phyloP scores from a whole-genome alignment of 495 filamentous ascomycete genomes.

The Talaromyces stipitatus region DNA sequence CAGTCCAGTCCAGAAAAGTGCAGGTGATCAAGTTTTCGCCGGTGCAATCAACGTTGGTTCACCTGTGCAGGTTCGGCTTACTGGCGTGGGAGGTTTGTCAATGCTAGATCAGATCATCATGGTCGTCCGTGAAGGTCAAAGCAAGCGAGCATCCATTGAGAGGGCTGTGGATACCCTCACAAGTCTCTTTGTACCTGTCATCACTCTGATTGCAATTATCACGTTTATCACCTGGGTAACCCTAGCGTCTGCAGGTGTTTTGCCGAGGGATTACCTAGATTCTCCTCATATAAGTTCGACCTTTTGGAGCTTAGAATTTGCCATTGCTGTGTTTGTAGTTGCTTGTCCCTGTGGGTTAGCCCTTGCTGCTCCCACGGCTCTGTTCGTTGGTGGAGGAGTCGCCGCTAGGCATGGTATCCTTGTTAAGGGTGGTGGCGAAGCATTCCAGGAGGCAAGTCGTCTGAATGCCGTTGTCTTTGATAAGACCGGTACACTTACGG shows the following conservation, averaged over 20 bases:
- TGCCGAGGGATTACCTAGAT: constrained; percentile 62
- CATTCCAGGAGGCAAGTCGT: constrained; percentile 85
- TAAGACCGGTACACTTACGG: constrained; percentile 89
- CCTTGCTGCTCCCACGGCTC: constrained; percentile 84
- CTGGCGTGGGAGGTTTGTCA: constrained; percentile 63
- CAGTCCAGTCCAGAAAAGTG: constrained; percentile 57
- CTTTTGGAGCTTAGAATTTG: constrained; percentile 83
- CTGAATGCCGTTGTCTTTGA: constrained; percentile 89
- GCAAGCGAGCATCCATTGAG: constrained; percentile 78
- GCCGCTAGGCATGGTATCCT: constrained; percentile 85
- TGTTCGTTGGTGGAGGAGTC: constrained; percentile 84
- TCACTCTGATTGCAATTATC: constrained; percentile 69
- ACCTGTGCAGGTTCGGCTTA: constrained; percentile 61
- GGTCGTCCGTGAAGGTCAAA: constrained; percentile 86
- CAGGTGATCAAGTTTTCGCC: constrained; percentile 68
- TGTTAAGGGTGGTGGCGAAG: constrained; percentile 92
- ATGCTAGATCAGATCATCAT: constrained; percentile 91
- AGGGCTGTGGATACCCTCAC: constrained; percentile 77
- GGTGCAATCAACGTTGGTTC: constrained; percentile 83
- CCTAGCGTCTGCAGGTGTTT: constrained; percentile 58
- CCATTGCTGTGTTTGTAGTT: constrained; percentile 90
- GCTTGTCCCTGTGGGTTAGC: constrained; percentile 95
- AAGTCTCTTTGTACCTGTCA: constrained; percentile 79
- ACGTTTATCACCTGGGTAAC: constrained; percentile 85
- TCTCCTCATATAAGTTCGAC: constrained; percentile 66